phyloP scores from a whole-genome alignment of 1,139 yeast genomes.

The Saccharomyces hybrid region DNA sequence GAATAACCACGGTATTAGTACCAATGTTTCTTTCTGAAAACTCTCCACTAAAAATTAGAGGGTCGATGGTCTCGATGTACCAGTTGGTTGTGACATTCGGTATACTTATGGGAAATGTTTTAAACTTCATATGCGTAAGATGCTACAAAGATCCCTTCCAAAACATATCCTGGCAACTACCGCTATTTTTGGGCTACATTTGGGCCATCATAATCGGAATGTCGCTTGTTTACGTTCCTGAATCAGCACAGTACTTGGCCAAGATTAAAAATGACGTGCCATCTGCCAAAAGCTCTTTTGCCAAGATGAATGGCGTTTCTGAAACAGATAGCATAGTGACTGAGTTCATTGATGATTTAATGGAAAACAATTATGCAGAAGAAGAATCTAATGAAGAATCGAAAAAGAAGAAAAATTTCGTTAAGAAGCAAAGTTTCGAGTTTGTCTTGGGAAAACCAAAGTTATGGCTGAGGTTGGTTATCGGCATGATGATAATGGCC shows the following conservation, averaged over 20 bases:
- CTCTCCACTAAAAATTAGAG: conserved; percentile 48
- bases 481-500: conserved; percentile 49
- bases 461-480: conserved; percentile 40
- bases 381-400: conserved; percentile 37
- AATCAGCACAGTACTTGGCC: conserved; percentile 45
- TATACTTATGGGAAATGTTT: conserved; percentile 47
- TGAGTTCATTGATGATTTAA: conserved; percentile 40
- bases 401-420: conserved; percentile 26
- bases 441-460: conserved; percentile 42
- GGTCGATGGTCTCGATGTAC: conserved; percentile 49
- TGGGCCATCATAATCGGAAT: conserved; percentile 42
- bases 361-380: conserved; percentile 1
- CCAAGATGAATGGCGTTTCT: conserved; percentile 40
- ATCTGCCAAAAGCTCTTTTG: conserved; percentile 40
- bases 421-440: conserved; percentile 34
- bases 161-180: conserved; percentile 41
- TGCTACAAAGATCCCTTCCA: conserved; percentile 14
- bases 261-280: conserved; percentile 24
- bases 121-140: conserved; percentile 41
- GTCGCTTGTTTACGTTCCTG: conserved; percentile 45
- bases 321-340: conserved; percentile 39
- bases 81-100: conserved; percentile 52
- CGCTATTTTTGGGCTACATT: conserved; percentile 40
- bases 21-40: conserved; percentile 52
- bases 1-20: conserved; percentile 44